Base-by-base conservation (phyloP, 2,329 filamentous ascomycete genomes). In the Nothophoma quercina region DNA sequence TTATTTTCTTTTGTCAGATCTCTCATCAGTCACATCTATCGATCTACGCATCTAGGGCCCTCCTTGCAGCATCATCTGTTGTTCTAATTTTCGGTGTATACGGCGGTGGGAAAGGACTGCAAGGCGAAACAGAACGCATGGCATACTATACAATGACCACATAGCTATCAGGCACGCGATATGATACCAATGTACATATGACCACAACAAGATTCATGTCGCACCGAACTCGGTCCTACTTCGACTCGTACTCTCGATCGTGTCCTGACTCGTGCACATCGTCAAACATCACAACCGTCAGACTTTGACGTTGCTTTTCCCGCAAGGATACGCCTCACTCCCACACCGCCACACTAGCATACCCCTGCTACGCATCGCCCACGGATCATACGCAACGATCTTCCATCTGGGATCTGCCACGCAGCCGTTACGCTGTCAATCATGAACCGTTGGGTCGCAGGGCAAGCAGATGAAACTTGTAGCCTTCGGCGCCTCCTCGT, bases 141-240 rank as follows among this genome's bases (percentile, higher is more conserved):
- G 25, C 25, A 42, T 41, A 21, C n/a, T 30, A 23, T 26, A 22
- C 40, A 29, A 46, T 18, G 36, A 52, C 21, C 36, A 52, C 38
- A 52, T 52, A 47, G 50, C 42, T 38, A 42, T 28, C 23, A 46
- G 23, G 25, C 42, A 47, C 42, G 33, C 32, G 30, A 43, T 22
- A 48, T 33, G 50, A 53, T 32, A 48, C 22, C 25, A 53, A 53
- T 53, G 50, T 53, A 53, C 43, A 53, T 53, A 53, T 25, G 16
- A 50, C 13, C n/a, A n/a, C 6, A 26, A 33, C 6, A 22, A 12
- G 9, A 26, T 4, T n/a, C n/a, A n/a, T n/a, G n/a, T n/a, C n/a
- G n/a, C n/a, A n/a, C n/a, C n/a, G n/a, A n/a, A n/a, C n/a, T n/a
- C n/a, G n/a, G n/a, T n/a, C n/a, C n/a, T n/a, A n/a, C n/a, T n/a